These are phyloP conservation scores for Hymenochaete sp. DNA, from an alignment of 1,284 basidiomycete genomes.

Conservation along the genomic window DNA sequence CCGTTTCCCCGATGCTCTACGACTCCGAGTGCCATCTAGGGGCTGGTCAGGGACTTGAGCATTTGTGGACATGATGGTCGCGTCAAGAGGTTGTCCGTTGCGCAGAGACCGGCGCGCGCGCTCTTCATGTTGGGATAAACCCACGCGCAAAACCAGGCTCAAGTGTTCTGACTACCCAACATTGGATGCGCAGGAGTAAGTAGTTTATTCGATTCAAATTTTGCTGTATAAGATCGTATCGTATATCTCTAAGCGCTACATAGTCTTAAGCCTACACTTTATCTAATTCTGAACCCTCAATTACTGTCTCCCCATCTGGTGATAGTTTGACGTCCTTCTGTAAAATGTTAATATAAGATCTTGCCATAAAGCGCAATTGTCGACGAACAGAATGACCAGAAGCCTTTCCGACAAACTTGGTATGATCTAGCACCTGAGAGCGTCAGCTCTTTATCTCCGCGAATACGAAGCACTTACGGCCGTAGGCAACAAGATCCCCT, in stretches of 20 bases:
- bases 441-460: constrained; percentile 13
- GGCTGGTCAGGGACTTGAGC: constrained; percentile 16
- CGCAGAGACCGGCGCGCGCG: no score
- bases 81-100: not conserved
- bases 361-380: not conserved
- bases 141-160: not conserved
- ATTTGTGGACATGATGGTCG: constrained; percentile 6
- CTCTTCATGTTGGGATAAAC: no score
- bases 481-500: constrained; percentile 78
- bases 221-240: no score
- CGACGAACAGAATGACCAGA: constrained; percentile 49
- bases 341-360: constrained; percentile 10
- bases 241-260: no score
- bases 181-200: not conserved
- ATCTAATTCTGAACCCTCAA: constrained; percentile 67
- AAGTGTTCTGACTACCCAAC: not conserved
- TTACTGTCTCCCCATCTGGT: constrained; percentile 61
- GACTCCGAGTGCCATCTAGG: constrained; percentile 8
- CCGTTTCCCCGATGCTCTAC: constrained; percentile 3
- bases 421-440: constrained; percentile 54
- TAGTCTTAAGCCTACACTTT: no score
- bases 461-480: constrained; percentile 42
- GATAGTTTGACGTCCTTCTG: constrained; percentile 78
- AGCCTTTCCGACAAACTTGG: constrained; percentile 81
- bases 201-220: constrained; percentile 14